Base-by-base conservation (phyloP, 2,329 filamentous ascomycete genomes). In the Sporothrix globosa region DNA sequence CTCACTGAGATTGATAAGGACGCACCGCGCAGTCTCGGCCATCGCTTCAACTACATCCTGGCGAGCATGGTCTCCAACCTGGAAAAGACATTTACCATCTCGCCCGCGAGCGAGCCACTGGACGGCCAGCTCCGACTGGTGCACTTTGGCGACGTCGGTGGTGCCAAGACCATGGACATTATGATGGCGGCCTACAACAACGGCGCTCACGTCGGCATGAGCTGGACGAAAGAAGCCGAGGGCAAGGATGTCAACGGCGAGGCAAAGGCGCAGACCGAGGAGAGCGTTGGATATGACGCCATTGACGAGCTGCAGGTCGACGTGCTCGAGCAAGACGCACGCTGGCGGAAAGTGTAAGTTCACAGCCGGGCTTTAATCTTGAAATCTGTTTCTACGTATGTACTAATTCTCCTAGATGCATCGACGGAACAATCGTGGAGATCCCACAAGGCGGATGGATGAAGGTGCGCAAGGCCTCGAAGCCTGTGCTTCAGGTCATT, bases 341-440 rank as follows among this genome's bases (percentile, higher is more conserved):
- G 88, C 68, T 97, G 93, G 93, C 85, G 95, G 72, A 88, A 94
- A 76, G 86, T 97, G 17, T 74, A 63, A n/a, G 73, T 68, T 53
- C 52, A 30, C 21, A 24, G 27, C 24, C 4, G 11, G 7, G 3
- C 27, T 27, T 11, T 30, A 27, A 7, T 30, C 27, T 4, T 5
- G 17, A 27, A 54, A 17, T 34, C 17, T 14, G 17, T 44, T 7
- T n/a, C 19, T 4, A n/a, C 17, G 30, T 41, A 27, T 39, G 17
- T 63, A 21, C 73, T 74, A 41, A 73, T 56, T 14, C 5, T 0
- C 13, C 11, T 34, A 73, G 73, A n/a, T 98, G 95, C 78, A 84
- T 98, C n/a, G 95, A 98, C 79, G 95, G 95, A 3, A 93, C 91
- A 68, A 96, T 97, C 75, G 87, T 97, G 3, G 85, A 87, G 71